Percentiles rank a stretch among this genome's conserved stretches.
Evolutionary conservation across 73 alveolate species (phyloP).

Genomic region (Blepharisma japonicum): DNA sequence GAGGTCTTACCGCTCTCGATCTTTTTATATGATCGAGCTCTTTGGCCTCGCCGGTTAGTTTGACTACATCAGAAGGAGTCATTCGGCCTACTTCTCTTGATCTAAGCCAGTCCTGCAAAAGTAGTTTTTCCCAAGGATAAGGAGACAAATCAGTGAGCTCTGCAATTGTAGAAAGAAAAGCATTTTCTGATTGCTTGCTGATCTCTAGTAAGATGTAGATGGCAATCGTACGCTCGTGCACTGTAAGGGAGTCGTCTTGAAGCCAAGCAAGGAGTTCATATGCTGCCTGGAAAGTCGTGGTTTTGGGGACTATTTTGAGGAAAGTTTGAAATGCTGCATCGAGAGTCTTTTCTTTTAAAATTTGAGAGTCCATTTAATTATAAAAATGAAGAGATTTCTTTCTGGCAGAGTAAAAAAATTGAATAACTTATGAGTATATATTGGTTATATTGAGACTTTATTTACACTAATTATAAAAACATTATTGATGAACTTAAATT

Average conservation of each 20-base stretch:
- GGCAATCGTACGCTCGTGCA: neutral
- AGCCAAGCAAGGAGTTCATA: slow-evolving; percentile 28
- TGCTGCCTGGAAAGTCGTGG: slow-evolving; percentile 9
- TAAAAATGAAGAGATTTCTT: too few species aligned
- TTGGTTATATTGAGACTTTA: too few species aligned
- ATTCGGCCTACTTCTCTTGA: neutral
- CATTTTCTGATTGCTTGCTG: slow-evolving; percentile 5
- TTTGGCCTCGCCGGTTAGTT: slow-evolving; percentile 26
- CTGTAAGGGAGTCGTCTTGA: slow-evolving; percentile 9
- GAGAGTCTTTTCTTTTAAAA: slow-evolving; percentile 13
- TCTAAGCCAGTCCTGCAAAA: slow-evolving; percentile 21
- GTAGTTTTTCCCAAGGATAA: slow-evolving; percentile 23
- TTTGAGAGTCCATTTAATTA: neutral
- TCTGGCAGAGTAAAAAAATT: too few species aligned
- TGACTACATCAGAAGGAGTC: neutral
- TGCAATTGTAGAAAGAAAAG: neutral
- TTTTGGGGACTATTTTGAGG: neutral
- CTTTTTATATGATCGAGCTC: slow-evolving; percentile 21
- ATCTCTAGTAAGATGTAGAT: slow-evolving; percentile 3
- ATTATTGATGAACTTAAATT: too few species aligned
- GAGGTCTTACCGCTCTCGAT: slow-evolving; percentile 26
- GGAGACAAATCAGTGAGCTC: slow-evolving; percentile 12
- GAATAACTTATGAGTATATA: too few species aligned
- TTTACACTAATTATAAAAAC: too few species aligned
- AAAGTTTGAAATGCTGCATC: slow-evolving; percentile 7